A percentile compares a stretch with the other conserved stretches of the same genome.
Evolutionary conservation across 768 basidiomycete species (phyloP).

Genomic region (Panus rudis): DNA sequence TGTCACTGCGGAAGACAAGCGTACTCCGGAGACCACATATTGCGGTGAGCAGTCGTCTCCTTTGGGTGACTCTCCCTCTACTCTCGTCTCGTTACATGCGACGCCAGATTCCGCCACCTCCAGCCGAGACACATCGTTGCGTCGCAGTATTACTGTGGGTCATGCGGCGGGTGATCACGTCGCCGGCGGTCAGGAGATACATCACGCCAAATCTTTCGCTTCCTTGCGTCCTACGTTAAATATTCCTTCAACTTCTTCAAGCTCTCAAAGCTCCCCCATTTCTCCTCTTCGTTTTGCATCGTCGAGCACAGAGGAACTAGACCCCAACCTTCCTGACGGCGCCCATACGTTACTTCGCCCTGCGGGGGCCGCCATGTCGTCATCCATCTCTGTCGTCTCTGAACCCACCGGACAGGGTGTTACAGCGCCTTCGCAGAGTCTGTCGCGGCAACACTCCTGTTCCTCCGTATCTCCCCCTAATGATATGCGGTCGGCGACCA

Average conservation of each 20-base stretch:
- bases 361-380: too few species aligned
- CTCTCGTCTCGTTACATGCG: conserved; percentile 9
- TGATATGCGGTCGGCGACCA: too few species aligned
- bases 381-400: too few species aligned
- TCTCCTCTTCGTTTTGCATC: conserved; percentile 3
- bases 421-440: too few species aligned
- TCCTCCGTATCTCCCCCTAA: too few species aligned
- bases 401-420: too few species aligned
- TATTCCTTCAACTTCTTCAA: conserved; percentile 5
- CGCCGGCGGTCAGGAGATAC: conserved; percentile 7
- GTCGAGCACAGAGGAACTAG: not conserved
- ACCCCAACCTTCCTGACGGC: not conserved
- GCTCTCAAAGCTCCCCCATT: not conserved
- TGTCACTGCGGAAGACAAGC: conserved; percentile 4
- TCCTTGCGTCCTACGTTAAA: conserved; percentile 16
- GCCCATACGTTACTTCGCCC: not conserved
- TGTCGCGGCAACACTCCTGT: too few species aligned
- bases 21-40: not conserved
- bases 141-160: conserved; percentile 17
- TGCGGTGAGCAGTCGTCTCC: too few species aligned
- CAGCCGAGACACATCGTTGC: too few species aligned
- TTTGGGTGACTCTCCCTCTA: too few species aligned
- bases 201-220: conserved; percentile 16
- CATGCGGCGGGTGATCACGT: too few species aligned
- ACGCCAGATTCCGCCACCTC: too few species aligned